Evolutionary conservation across 495 filamentous ascomycete genomes (phyloP).

Genomic region (Hypoxylon cercidicola): DNA sequence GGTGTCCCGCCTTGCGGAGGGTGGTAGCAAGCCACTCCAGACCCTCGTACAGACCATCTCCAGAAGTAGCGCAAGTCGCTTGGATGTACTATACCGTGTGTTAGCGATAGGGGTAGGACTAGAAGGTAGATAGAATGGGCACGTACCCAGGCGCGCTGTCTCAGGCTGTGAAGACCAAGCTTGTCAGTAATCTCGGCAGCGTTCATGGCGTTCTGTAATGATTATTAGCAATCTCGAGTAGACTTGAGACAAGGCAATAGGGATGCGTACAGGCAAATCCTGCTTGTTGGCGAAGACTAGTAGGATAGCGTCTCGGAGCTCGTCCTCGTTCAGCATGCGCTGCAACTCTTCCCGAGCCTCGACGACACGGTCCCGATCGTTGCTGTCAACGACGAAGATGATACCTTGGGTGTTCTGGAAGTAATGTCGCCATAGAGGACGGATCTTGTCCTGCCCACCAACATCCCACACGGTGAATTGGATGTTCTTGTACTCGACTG

Average conservation of each 20-base stretch:
- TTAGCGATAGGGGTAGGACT: slow-evolving; percentile 35
- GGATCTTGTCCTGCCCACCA: slow-evolving; percentile 99
- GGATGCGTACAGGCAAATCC: slow-evolving; percentile 89
- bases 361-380: slow-evolving; percentile 98
- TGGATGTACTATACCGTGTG: slow-evolving; percentile 86
- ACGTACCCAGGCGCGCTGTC: slow-evolving; percentile 97
- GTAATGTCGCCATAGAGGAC: slow-evolving; percentile 99
- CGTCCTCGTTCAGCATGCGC: slow-evolving; percentile 99
- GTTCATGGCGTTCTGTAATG: slow-evolving; percentile 93
- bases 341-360: slow-evolving; percentile 99
- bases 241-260: not conserved
- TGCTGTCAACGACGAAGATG: slow-evolving; percentile 99
- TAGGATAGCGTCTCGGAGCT: slow-evolving; percentile 95
- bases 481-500: slow-evolving; percentile 99
- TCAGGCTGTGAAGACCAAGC: slow-evolving; percentile 98
- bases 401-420: slow-evolving; percentile 99
- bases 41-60: slow-evolving; percentile 99
- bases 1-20: slow-evolving; percentile 89
- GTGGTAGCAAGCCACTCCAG: slow-evolving; percentile 98
- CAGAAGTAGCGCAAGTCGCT: slow-evolving; percentile 98
- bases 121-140: slow-evolving; percentile 17
- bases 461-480: slow-evolving; percentile 99
- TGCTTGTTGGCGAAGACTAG: slow-evolving; percentile 99
- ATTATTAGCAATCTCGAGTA: slow-evolving; percentile 13
- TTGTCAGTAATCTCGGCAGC: slow-evolving; percentile 99